Evolutionary conservation across 345 rosid species (phyloP).

Genomic region (Eutrema japonicum): DNA sequence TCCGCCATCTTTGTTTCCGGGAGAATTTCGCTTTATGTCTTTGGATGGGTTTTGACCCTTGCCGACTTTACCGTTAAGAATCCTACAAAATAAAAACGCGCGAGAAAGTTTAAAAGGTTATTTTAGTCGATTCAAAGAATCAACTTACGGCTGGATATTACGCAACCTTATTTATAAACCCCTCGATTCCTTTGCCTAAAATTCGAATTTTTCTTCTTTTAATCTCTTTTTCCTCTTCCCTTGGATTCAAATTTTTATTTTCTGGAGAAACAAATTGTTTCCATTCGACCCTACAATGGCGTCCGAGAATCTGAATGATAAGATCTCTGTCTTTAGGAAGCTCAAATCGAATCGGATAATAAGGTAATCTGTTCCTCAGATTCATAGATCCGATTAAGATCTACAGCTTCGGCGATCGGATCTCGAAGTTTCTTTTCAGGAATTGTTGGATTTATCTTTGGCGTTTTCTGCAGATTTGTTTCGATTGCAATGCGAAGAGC

Average conservation of each 20-base stretch:
- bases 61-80: conserved; percentile 19
- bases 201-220: not conserved
- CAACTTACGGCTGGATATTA: conserved; percentile 30
- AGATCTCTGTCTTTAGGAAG: conserved; percentile 69
- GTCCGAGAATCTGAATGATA: conserved; percentile 63
- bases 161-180: conserved; percentile 38
- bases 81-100: conserved; percentile 13
- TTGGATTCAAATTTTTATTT: conserved; percentile 5
- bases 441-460: not conserved
- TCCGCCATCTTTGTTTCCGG: no score
- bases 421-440: not conserved
- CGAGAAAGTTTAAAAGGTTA: conserved; percentile 24
- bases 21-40: no score
- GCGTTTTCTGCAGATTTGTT: conserved; percentile 64
- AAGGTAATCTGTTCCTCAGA: conserved; percentile 54
- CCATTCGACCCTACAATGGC: conserved; percentile 53
- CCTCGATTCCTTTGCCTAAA: conserved; percentile 21
- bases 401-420: not conserved
- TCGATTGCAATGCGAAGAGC: conserved; percentile 94
- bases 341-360: conserved; percentile 86
- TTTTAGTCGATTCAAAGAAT: conserved; percentile 1
- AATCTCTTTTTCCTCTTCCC: not conserved
- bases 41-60: no score
- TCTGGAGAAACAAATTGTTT: conserved; percentile 16
- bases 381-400: conserved; percentile 7